Percentiles rank a stretch among this genome's conserved stretches.
phyloP scores from a whole-genome alignment of 2,329 filamentous ascomycete genomes.

The Trichophyton simii region DNA sequence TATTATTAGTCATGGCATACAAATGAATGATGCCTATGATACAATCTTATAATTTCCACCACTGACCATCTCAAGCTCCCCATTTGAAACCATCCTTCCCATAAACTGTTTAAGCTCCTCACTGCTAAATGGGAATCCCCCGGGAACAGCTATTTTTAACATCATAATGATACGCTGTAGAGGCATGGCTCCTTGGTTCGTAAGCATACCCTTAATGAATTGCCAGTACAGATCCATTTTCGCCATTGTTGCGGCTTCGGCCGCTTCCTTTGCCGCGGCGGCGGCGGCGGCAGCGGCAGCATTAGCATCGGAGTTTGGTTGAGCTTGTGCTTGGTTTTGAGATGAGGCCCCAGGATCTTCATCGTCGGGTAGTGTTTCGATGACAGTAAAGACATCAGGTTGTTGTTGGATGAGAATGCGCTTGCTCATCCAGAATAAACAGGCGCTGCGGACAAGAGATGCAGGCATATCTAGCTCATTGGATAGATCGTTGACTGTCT shows the following conservation, averaged over 20 bases:
- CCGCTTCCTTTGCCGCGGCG: constrained; percentile 31
- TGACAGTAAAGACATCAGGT: constrained; percentile 43
- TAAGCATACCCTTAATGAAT: constrained; percentile 90
- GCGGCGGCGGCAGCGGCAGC: constrained; percentile 32
- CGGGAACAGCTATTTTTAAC: constrained; percentile 81
- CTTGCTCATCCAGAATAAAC: constrained; percentile 52
- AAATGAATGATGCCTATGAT: neutral
- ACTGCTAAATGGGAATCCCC: constrained; percentile 78
- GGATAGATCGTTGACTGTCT: constrained; percentile 33
- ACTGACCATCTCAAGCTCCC: constrained; percentile 51
- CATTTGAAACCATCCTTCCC: constrained; percentile 59
- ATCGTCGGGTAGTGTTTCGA: constrained; percentile 40
- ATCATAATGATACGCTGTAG: constrained; percentile 77
- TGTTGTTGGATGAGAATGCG: constrained; percentile 38
- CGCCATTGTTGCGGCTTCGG: constrained; percentile 51
- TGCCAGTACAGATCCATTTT: constrained; percentile 70
- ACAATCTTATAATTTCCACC: constrained; percentile 56
- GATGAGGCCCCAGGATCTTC: constrained; percentile 13
- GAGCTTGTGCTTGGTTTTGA: constrained; percentile 15
- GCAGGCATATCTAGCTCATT: constrained; percentile 43
- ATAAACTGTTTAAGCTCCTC: constrained; percentile 79
- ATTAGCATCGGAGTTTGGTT: constrained; percentile 10
- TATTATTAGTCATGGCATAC: too few relatives aligned
- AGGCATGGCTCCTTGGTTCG: constrained; percentile 77
- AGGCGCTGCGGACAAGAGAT: constrained; percentile 45